Evolutionary conservation across 306 rosid species (phyloP), one percentile per base, ranked within the genome.

Genomic region (Acmispon strigosus): DNA sequence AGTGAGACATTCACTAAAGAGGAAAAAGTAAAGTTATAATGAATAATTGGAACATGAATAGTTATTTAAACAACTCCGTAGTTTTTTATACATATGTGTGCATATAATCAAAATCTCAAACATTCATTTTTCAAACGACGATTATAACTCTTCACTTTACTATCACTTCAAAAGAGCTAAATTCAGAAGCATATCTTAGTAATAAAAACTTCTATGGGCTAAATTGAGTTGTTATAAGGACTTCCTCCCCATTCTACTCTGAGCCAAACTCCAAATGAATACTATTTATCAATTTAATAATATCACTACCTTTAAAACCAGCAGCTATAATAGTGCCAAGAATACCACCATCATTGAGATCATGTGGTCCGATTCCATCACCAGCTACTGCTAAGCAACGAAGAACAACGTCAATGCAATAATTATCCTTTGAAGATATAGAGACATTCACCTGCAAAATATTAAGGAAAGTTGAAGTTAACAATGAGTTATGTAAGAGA

Each of bases 241-340:
- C 19, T 44, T 55, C 65, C 18, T 22, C 15, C 29, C 20, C 51
- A 5, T 53, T 19, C 12, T 68, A 19, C 51, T 51, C 36, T 6
- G 51, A 19, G 52, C 52, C 63, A 52, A 39, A 53, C 43, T 3
- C 51, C 7, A 42, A 73, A 54, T 24, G 6, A 42, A 58, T 24
- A 11, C 42, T 41, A 63, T 19, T 4, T 34, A 45, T 47, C 64
- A 34, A 43, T 13, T 57, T 45, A 71, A 60, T 53, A 24, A 62
- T 37, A 70, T 65, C 78, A 39, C 80, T 78, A 89, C 99, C 99
- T 87, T 94, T 94, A 76, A 94, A 94, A 76, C 97, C 99, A 81
- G 97, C 89, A 34, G 96, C 95, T 90, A 91, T 73, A 18, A 89
- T 68, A 15, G 79, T 78, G 69, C 91, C 78, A 73, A 94, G 97